Evolutionary conservation across 495 filamentous ascomycete genomes (phyloP), one percentile per base, ranked within the genome.

Genomic region (Recurvomyces mirabilis): DNA sequence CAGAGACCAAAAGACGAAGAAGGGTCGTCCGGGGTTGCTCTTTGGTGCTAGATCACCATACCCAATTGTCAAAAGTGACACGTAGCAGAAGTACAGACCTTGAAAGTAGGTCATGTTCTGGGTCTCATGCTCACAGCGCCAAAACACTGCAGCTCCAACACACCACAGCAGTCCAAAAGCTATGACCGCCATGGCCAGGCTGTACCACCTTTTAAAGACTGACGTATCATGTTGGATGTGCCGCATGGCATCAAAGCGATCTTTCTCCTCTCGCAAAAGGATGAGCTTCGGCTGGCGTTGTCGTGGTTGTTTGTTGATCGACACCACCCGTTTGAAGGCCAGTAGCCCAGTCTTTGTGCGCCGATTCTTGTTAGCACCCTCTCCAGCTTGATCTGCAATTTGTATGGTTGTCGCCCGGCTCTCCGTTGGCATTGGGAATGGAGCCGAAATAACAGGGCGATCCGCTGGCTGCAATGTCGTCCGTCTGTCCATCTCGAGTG

Each of bases 1-100:
- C 0, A 80, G 63, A 22, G 46, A 55, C 65, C 65, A 68, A 1
- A 68, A 47, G 2, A 68, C 61, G 51, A 68, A 68, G 49, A 68
- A 63, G 12, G 57, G 56, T n/a, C 63, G 46, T 0, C 65, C 65
- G 3, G 60, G 55, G 36, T 66, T 67, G n/a, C 46, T 56, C 39
- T 65, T 56, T 2, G 65, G 65, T 11, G 59, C 45, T 2, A 65
- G 48, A 43, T 68, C 65, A 18, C 65, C 65, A 42, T 68, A 68
- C 6, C 65, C 65, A 33, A 65, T 65, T 12, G 62, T 63, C 3
- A 65, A 43, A 4, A 65, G 55, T 2, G 57, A 61, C 2, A 65
- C 72, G 22, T 67, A 68, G 46, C 60, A 64, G 46, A 68, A 68
- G 51, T 68, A 68, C 13, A 68, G 52, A 7, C 60, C 62, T 46